Evolutionary conservation across 345 rosid genomes (phyloP), one percentile per base, ranked within the genome.

Genomic region (Trapa incisa): DNA sequence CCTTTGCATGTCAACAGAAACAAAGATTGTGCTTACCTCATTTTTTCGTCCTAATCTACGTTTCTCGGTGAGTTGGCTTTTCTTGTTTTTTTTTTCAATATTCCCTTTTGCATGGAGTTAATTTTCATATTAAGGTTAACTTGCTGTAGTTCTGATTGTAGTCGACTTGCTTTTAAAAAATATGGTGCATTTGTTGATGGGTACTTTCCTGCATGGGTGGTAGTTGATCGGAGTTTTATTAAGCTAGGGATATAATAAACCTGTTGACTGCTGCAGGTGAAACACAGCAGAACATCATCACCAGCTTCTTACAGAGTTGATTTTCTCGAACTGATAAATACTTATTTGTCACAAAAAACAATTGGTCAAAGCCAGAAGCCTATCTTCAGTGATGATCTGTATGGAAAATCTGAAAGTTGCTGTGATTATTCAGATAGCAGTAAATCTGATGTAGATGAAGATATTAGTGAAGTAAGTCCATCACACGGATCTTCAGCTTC

Each of bases 1-100:
- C 16, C 81, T 92, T 69, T 69, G 75, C 77, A 76, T 89, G 88
- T 80, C 91, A 63, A 85, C 79, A 76, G 82, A 83, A 69, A 86
- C 89, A 75, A 87, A 86, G 75, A 75, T 79, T 66, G 95, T 92
- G 70, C 81, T 86, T 43, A 87, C 96, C 71, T 86, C 96, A 65
- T 89, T 89, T 67, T 89, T 87, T 76, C 84, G 95, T 67, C 76
- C 95, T 74, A 92, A 87, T 80, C 76, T 92, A 42, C 79, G 72
- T 41, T 89, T 92, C 78, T 85, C 69, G 47, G 98, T 92, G 75
- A 83, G 89, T 78, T 67, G 41, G 65, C 7, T 29, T 6, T 64
- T 70, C 35, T 22, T 41, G 12, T 1, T 10, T 29, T 8, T 13
- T 22, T 64, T 39, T 32, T 39, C 29, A 5, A 32, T 13, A 57